Conservation (phyloP, 805 yeast species). For the Zygotorulaspora sp. region DNA sequence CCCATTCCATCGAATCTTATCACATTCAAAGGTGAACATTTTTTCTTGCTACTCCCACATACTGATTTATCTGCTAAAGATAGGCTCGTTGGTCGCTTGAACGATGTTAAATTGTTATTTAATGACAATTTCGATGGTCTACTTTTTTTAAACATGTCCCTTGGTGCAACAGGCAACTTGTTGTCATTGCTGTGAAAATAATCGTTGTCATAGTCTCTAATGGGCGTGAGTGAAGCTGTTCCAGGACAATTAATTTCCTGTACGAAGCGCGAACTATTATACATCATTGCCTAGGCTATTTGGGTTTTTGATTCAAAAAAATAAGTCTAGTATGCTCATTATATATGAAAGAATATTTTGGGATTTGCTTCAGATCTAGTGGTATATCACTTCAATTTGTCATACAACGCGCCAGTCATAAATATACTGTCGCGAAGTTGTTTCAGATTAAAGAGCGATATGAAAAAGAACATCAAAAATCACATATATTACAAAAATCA, state of each 20-base stretch:
- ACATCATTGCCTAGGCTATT: too few relatives aligned
- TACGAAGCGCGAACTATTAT: conserved; percentile 25
- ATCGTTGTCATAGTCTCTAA: conserved; percentile 30
- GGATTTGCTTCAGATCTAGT: too few relatives aligned
- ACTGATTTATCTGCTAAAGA: conserved; percentile 17
- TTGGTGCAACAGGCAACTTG: conserved; percentile 18
- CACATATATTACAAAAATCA: background rate
- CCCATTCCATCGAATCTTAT: conserved; percentile 5
- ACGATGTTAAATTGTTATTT: conserved; percentile 2
- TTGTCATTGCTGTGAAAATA: conserved; percentile 28
- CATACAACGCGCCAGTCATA: too few relatives aligned
- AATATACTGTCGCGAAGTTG: conserved; percentile 8
- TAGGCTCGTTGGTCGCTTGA: conserved; percentile 26
- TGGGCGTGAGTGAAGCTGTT: conserved; percentile 30
- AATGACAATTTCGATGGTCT: background rate
- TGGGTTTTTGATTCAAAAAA: too few relatives aligned
- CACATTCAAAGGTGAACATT: conserved; percentile 35
- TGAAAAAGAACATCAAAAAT: background rate
- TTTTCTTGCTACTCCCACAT: conserved; percentile 25
- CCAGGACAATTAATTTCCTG: conserved; percentile 25
- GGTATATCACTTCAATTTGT: too few relatives aligned
- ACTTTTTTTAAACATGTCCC: conserved; percentile 7
- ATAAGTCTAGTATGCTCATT: background rate
- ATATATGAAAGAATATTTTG: too few relatives aligned
- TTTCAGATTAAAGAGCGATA: conserved; percentile 8